Percentiles rank a stretch among this genome's conserved stretches.
These are phyloP conservation scores for Ophiostoma tasmaniense DNA, from an alignment of 2,329 filamentous ascomycete species.

Conservation along the genomic window DNA sequence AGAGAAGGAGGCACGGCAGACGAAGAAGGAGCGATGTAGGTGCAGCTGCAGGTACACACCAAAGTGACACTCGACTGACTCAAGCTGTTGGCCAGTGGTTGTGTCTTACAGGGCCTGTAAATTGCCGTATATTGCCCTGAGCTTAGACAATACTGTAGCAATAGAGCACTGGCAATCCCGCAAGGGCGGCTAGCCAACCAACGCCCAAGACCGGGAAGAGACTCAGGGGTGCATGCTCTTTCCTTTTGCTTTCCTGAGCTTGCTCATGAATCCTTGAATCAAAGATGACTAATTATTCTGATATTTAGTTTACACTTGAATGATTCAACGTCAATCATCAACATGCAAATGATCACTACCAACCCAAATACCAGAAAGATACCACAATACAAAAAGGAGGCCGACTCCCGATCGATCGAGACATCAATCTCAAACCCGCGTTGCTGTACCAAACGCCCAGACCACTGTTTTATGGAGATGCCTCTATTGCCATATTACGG, in stretches of 20 bases:
- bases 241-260: not conserved
- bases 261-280: no score
- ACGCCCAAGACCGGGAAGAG: not conserved
- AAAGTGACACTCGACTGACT: not conserved
- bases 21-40: slow-evolving; percentile 8
- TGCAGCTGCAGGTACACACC: not conserved
- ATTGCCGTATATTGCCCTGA: not conserved
- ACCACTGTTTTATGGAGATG: slow-evolving; percentile 7
- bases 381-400: not conserved
- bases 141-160: not conserved
- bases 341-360: not conserved
- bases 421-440: not conserved
- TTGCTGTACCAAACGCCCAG: slow-evolving; percentile 11
- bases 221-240: not conserved
- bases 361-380: not conserved
- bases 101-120: slow-evolving; percentile 5
- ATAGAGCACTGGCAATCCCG: slow-evolving; percentile 6
- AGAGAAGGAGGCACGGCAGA: slow-evolving; percentile 2
- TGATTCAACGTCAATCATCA: not conserved
- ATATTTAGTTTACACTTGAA: not conserved
- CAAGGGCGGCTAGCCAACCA: slow-evolving; percentile 21
- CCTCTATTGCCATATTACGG: not conserved
- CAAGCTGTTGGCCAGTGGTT: slow-evolving; percentile 16
- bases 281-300: not conserved
- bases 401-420: not conserved